Conservation (phyloP, 2,329 filamentous ascomycete genomes). For the Aureobasidium sp. region DNA sequence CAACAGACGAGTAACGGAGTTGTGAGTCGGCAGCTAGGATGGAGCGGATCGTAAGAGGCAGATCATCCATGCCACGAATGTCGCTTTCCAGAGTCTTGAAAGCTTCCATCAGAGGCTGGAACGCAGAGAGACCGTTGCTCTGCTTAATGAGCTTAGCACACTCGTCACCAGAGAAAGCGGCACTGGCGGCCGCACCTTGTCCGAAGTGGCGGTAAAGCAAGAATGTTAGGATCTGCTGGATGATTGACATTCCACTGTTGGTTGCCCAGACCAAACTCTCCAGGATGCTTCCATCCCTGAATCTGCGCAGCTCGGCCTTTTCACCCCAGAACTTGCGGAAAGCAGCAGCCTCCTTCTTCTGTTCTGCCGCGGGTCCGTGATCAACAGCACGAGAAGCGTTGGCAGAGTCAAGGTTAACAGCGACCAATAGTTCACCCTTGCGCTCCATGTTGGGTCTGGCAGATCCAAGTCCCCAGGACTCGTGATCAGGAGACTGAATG, state of each 20-base stretch:
- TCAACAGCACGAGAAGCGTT: constrained; percentile 73
- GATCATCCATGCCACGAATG: constrained; percentile 66
- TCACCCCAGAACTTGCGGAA: constrained; percentile 95
- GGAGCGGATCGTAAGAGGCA: constrained; percentile 80
- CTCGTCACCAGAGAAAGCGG: constrained; percentile 38
- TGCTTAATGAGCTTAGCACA: constrained; percentile 39
- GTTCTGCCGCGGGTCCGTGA: constrained; percentile 76
- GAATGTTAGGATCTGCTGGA: constrained; percentile 72
- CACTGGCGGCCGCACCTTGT: constrained; percentile 43
- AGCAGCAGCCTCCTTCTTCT: constrained; percentile 69
- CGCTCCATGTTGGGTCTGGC: constrained; percentile 17
- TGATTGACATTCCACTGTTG: constrained; percentile 53
- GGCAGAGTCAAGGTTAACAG: constrained; percentile 62
- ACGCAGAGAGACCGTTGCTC: constrained; percentile 41
- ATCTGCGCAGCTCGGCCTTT: constrained; percentile 83
- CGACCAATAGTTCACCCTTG: constrained; percentile 47
- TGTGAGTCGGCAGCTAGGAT: constrained; percentile 64
- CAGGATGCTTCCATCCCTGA: constrained; percentile 88
- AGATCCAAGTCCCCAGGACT: constrained; percentile 31
- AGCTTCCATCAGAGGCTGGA: constrained; percentile 59
- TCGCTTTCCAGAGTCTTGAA: constrained; percentile 69
- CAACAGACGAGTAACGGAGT: constrained; percentile 64
- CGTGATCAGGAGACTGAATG: constrained; percentile 17
- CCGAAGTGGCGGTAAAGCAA: constrained; percentile 63
- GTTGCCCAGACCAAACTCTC: constrained; percentile 81